A percentile compares a stretch with the other conserved stretches of the same genome.
phyloP scores from a whole-genome alignment of 2,329 filamentous ascomycete genomes.

The Didymella glomerata region DNA sequence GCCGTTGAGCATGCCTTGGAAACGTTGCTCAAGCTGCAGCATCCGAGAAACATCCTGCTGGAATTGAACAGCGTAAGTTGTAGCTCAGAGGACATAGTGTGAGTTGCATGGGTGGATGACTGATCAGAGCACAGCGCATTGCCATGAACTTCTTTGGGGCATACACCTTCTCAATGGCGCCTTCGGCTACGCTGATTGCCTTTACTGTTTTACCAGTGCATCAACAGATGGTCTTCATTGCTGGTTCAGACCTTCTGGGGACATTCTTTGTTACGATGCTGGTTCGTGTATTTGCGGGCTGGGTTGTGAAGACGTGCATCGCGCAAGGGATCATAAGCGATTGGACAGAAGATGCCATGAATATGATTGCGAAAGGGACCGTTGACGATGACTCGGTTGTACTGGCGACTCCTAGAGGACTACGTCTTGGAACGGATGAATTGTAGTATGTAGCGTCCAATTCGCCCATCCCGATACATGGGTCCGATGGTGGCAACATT shows the following conservation, averaged over 20 bases:
- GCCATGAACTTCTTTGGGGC: background rate
- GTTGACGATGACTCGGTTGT: background rate
- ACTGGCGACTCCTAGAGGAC: background rate
- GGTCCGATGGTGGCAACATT: no score
- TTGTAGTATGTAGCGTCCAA: background rate
- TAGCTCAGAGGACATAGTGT: background rate
- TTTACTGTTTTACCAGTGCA: background rate
- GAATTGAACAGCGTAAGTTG: background rate
- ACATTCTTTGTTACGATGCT: background rate
- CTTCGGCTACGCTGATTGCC: background rate
- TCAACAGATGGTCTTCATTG: background rate
- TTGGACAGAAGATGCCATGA: background rate
- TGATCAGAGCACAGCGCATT: background rate
- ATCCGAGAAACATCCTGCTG: background rate
- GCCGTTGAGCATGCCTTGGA: background rate
- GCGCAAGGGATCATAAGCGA: background rate
- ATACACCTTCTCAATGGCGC: background rate
- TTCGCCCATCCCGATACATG: no score
- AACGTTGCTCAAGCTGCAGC: background rate
- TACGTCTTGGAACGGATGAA: background rate
- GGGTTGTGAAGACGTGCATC: background rate
- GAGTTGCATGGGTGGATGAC: background rate
- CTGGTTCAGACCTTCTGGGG: background rate
- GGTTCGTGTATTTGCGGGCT: background rate
- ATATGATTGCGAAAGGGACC: background rate